Base-by-base conservation (phyloP, 129 eudicot species). In the Helianthus tuberosus region DNA sequence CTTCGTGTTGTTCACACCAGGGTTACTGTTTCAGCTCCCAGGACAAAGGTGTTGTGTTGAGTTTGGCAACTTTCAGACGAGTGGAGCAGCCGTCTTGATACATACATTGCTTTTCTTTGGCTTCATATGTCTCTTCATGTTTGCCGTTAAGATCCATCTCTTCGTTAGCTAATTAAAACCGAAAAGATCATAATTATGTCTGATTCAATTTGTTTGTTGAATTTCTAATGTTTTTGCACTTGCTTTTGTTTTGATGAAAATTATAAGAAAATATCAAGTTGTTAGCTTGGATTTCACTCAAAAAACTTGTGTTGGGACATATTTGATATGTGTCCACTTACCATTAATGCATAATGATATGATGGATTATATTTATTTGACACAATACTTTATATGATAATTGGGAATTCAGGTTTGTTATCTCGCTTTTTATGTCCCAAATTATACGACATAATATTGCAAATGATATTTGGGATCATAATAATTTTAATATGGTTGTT, bases 21-120 rank as follows among this genome's bases (percentile, higher is more conserved):
- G 96, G 23, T 72, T 90, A 66, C 71, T 90, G 25, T 90, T 90
- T 73, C 89, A 90, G 54, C 61, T 90, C 4, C 93, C 96, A 1
- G 96, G 89, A 8, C 79, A 80, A 8, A 81, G 69, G 8, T 74
- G 86, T 3, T 79, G 86, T 66, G 83, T 89, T 8, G 96, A 89
- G 64, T 89, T 89, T 51, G 92, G 96, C 23, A 86, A 47, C 58
- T 80, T 89, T 49, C 87, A 66, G 25, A 89, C 96, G 0, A 82
- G 92, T 43, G 92, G 87, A 11, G 88, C 86, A 9, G 85, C 96
- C 17, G 59, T 89, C 16, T 8, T 86, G 50, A 59, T 80, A 35
- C 96, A 89, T 47, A 36, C 96, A 6, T 55, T 89, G 74, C 82
- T 89, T 44, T 86, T 73, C 74, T 89, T 89, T 16, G 92, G 87